Conservation (phyloP, 192 early-diverging fungal genomes). For the Entophlyctis luteolus region DNA sequence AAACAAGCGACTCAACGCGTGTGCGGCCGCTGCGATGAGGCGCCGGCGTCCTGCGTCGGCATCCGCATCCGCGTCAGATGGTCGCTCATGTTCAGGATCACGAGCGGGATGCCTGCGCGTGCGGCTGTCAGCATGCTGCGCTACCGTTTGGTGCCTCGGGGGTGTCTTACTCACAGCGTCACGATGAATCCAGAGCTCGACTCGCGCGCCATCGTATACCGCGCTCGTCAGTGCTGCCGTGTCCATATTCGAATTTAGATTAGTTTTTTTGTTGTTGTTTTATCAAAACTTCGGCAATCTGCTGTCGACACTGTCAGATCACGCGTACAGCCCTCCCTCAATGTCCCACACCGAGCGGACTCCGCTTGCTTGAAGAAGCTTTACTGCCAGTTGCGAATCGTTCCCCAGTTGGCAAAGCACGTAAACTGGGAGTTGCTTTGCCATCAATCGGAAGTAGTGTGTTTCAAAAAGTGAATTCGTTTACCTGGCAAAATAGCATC, state of each 20-base stretch:
- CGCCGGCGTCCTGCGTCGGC: constrained; percentile 36
- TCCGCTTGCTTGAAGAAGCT: constrained; percentile 61
- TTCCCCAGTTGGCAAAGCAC: constrained; percentile 86
- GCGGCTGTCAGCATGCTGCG: not conserved
- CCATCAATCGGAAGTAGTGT: no score
- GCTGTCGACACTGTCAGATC: constrained; percentile 71
- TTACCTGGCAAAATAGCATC: no score
- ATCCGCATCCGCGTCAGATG: constrained; percentile 72
- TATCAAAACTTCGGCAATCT: constrained; percentile 67
- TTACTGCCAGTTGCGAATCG: constrained; percentile 83
- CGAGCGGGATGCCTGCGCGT: constrained; percentile 73
- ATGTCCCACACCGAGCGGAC: constrained; percentile 71
- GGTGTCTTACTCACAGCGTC: no score
- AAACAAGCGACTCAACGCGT: no score
- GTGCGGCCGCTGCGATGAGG: no score
- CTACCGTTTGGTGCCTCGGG: not conserved
- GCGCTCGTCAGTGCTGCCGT: no score
- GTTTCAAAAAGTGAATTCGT: no score
- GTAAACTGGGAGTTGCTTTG: constrained; percentile 67
- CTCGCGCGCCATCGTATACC: constrained; percentile 8
- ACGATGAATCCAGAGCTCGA: constrained; percentile 20
- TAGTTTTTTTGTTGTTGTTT: not conserved
- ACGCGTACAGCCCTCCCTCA: constrained; percentile 72
- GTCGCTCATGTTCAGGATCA: constrained; percentile 84
- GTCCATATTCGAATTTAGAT: no score